Conservation (phyloP, 2,329 filamentous ascomycete species). For the Emmonsiellopsis sp. region DNA sequence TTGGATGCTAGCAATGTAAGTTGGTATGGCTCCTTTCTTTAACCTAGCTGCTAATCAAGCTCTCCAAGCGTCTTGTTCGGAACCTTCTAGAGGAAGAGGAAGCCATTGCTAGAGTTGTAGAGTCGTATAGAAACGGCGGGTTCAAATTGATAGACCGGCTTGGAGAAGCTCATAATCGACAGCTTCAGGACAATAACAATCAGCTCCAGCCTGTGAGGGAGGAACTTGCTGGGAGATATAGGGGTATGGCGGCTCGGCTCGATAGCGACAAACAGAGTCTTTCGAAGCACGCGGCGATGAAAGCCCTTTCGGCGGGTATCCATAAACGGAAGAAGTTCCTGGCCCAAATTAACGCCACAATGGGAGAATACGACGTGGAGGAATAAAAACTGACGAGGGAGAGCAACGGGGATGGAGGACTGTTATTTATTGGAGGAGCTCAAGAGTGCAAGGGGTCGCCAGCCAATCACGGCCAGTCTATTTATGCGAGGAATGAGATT, state of each 20-base stretch:
- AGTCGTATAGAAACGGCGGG: slow-evolving; percentile 36
- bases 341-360: background rate
- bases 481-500: background rate
- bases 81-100: slow-evolving; percentile 40
- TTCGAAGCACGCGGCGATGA: slow-evolving; percentile 1
- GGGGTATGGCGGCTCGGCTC: slow-evolving; percentile 20
- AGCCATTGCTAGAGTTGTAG: slow-evolving; percentile 33
- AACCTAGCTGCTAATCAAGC: background rate
- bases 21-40: background rate
- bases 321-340: slow-evolving; percentile 3
- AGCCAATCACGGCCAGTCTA: background rate
- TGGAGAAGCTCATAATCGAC: slow-evolving; percentile 29
- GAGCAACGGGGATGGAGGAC: no score
- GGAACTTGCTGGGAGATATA: slow-evolving; percentile 20
- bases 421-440: no score
- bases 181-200: slow-evolving; percentile 23
- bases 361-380: slow-evolving; percentile 1
- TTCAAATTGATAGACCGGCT: slow-evolving; percentile 34
- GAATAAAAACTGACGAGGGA: background rate
- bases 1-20: slow-evolving; percentile 22
- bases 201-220: slow-evolving; percentile 20
- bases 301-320: slow-evolving; percentile 1
- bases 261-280: slow-evolving; percentile 15
- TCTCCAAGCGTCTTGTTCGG: slow-evolving; percentile 29
- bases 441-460: no score